phyloP scores from a whole-genome alignment of 2,329 filamentous ascomycete species.

The Colletotrichum salicis region DNA sequence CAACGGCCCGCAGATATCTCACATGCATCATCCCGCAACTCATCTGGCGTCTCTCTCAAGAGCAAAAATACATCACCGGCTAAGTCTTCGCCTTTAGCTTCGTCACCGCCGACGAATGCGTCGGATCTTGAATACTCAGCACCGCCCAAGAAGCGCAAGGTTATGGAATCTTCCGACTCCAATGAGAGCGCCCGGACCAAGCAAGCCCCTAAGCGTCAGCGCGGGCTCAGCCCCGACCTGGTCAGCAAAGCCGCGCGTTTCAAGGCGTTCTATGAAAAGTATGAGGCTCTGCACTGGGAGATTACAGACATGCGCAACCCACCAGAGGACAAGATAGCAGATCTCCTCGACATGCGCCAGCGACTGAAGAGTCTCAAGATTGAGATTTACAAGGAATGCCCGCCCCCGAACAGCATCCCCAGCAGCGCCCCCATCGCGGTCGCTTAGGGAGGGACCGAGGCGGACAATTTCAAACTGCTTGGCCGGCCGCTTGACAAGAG shows the following conservation, averaged over 20 bases:
- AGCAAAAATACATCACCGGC: slow-evolving; percentile 63
- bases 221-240: slow-evolving; percentile 56
- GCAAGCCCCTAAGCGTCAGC: slow-evolving; percentile 49
- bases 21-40: slow-evolving; percentile 56
- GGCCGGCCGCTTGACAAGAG: not conserved
- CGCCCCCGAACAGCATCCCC: slow-evolving; percentile 32
- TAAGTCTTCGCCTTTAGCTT: slow-evolving; percentile 74
- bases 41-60: slow-evolving; percentile 53
- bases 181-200: slow-evolving; percentile 33
- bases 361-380: slow-evolving; percentile 67
- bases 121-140: slow-evolving; percentile 66
- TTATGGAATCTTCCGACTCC: slow-evolving; percentile 37
- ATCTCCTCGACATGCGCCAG: slow-evolving; percentile 65
- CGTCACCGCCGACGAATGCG: slow-evolving; percentile 73
- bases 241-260: slow-evolving; percentile 66
- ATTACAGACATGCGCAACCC: slow-evolving; percentile 62
- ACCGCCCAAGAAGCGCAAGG: slow-evolving; percentile 57
- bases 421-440: slow-evolving; percentile 34
- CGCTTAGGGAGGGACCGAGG: slow-evolving; percentile 23
- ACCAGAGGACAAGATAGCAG: slow-evolving; percentile 59
- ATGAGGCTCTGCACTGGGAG: slow-evolving; percentile 67
- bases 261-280: slow-evolving; percentile 66
- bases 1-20: slow-evolving; percentile 61
- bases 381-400: slow-evolving; percentile 64
- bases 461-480: not conserved